Base-by-base conservation (phyloP, 352 stramenopile species). In the Phytophthora nicotianae region DNA sequence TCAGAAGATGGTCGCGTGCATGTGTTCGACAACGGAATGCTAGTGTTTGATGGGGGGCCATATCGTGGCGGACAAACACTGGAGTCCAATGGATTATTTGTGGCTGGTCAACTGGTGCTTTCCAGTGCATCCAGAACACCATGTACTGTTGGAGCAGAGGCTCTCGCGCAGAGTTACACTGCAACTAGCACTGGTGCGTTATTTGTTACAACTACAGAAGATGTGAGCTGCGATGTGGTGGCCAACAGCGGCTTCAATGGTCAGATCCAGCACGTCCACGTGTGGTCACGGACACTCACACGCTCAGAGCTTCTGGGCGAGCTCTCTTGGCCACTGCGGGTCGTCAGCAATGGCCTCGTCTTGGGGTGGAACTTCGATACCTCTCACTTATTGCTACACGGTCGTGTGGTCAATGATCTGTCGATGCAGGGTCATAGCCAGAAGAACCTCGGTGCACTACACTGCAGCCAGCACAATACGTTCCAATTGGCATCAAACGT, bases 11-110 rank as follows among this genome's bases (percentile, higher is more conserved):
- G 83, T 3, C 81, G 79, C 0, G 69, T 87, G 6, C 24, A 47
- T 4, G 26, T 92, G 6, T 89, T 76, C 24, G 80, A 90, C 74
- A 90, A 92, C 27, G 83, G 75, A 1, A 86, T 91, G 77, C 71
- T 81, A 5, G 77, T 49, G 6, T 93, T 91, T 29, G 79, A 89
- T 19, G 83, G 83, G 8, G 83, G 81, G 0, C 82, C 81, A 6
- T 93, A 88, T 43, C 75, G 75, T 43, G 54, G 71, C 19, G 70
- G 70, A 4, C 50, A 71, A 20, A 47, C 43, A 1, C 51, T 91
- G 0, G 19, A 51, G 1, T 20, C 63, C 4, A 62, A 58, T 35
- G 81, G 83, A 0, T 62, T 78, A 8, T 67, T 90, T 19, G 55
- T 88, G 0, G 50, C 84, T 26, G 83, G 83, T 0, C 69, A 80